Percentiles rank a stretch among this genome's conserved stretches.
Evolutionary conservation across 1,139 yeast species (phyloP).

Genomic region (Hyphopichia fennica): DNA sequence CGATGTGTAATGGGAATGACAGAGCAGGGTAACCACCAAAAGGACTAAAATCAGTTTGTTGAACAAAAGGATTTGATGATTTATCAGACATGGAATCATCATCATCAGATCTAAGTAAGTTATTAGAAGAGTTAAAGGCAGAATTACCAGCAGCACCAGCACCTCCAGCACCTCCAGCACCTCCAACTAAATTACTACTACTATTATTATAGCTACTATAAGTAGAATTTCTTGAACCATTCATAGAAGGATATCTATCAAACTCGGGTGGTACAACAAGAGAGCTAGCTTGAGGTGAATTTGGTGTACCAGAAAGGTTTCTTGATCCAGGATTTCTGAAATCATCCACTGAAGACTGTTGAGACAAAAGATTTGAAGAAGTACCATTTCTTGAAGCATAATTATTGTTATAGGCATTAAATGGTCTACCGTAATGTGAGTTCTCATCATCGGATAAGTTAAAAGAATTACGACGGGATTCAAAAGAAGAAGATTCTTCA

Average conservation of each 20-base stretch:
- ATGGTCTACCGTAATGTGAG: slow-evolving; percentile 37
- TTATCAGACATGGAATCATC: slow-evolving; percentile 15
- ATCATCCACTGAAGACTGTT: slow-evolving; percentile 26
- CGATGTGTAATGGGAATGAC: slow-evolving; percentile 26
- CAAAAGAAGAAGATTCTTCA: slow-evolving; percentile 24
- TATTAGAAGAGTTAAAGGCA: not conserved
- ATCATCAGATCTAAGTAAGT: slow-evolving; percentile 8
- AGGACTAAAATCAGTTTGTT: slow-evolving; percentile 16
- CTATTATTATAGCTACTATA: not conserved
- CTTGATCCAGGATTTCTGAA: slow-evolving; percentile 2
- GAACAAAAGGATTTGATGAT: slow-evolving; percentile 17
- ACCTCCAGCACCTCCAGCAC: not conserved
- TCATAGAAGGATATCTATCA: slow-evolving; percentile 46
- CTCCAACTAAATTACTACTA: slow-evolving; percentile 3
- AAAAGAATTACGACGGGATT: slow-evolving; percentile 22
- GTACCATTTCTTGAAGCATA: slow-evolving; percentile 46
- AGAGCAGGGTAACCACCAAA: slow-evolving; percentile 31
- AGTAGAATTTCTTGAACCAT: slow-evolving; percentile 25
- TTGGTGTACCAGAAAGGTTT: slow-evolving; percentile 1
- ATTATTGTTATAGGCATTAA: slow-evolving; percentile 40
- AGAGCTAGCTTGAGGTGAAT: slow-evolving; percentile 2
- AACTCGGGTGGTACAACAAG: slow-evolving; percentile 34
- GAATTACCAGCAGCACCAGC: slow-evolving; percentile 3
- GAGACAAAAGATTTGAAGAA: slow-evolving; percentile 37
- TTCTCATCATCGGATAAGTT: slow-evolving; percentile 21